Evolutionary conservation across 2,329 filamentous ascomycete genomes (phyloP).

Genomic region (Anisogramma anomala): DNA sequence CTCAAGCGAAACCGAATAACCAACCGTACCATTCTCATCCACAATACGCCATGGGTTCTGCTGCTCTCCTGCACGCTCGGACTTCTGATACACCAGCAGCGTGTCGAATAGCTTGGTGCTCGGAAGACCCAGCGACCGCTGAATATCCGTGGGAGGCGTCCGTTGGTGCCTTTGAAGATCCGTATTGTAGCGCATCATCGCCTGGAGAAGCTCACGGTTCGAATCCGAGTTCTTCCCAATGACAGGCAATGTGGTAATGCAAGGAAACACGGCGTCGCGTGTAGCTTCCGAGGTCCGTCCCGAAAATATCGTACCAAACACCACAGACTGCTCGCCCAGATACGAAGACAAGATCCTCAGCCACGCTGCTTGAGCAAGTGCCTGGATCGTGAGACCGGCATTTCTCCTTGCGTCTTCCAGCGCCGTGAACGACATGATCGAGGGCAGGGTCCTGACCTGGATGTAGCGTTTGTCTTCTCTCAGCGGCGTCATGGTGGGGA

Average conservation of each 20-base stretch:
- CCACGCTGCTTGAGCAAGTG: slow-evolving; percentile 68
- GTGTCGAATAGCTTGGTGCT: slow-evolving; percentile 68
- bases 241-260: slow-evolving; percentile 70
- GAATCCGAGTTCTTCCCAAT: slow-evolving; percentile 42
- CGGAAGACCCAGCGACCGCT: slow-evolving; percentile 56
- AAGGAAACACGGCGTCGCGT: slow-evolving; percentile 56
- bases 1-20: slow-evolving; percentile 75
- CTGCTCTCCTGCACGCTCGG: slow-evolving; percentile 19
- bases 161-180: slow-evolving; percentile 59
- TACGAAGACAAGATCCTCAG: slow-evolving; percentile 63
- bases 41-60: slow-evolving; percentile 44
- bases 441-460: slow-evolving; percentile 26
- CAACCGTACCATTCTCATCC: slow-evolving; percentile 56
- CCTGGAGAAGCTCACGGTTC: slow-evolving; percentile 45
- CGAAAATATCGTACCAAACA: slow-evolving; percentile 72
- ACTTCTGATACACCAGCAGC: slow-evolving; percentile 70
- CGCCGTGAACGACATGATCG: slow-evolving; percentile 27
- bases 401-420: slow-evolving; percentile 46
- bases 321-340: slow-evolving; percentile 59
- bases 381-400: slow-evolving; percentile 61
- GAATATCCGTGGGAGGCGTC: slow-evolving; percentile 58
- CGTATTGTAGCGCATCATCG: slow-evolving; percentile 55
- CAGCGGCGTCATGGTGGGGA: slow-evolving; percentile 64
- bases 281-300: slow-evolving; percentile 55
- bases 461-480: slow-evolving; percentile 25